phyloP scores from a whole-genome alignment of 2,329 filamentous ascomycete species.

The Xylaria sp. region DNA sequence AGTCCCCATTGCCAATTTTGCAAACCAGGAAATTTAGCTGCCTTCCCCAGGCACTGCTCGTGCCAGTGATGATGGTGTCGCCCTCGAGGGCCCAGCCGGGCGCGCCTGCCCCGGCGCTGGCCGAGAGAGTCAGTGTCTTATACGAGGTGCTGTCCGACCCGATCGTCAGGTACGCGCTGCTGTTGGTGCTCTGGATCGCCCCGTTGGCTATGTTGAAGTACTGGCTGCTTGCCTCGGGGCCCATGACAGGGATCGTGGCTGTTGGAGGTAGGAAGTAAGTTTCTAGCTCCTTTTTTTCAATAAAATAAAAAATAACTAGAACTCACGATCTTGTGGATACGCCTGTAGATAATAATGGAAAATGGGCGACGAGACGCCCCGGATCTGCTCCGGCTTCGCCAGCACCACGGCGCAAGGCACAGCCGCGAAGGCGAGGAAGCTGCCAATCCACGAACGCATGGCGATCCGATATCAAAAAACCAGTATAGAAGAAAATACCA shows the following conservation, averaged over 20 bases:
- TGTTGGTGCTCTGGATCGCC: conserved; percentile 56
- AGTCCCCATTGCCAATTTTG: conserved; percentile 46
- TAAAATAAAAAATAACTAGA: not conserved
- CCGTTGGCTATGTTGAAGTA: conserved; percentile 53
- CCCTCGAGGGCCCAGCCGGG: conserved; percentile 58
- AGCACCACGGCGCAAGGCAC: conserved; percentile 28
- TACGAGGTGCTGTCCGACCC: conserved; percentile 53
- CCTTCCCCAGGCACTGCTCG: conserved; percentile 34
- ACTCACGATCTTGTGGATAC: conserved; percentile 48
- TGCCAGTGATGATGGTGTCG: conserved; percentile 38
- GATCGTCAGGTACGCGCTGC: conserved; percentile 55
- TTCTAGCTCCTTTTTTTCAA: not conserved
- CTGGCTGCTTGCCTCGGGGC: conserved; percentile 55
- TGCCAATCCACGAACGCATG: conserved; percentile 26
- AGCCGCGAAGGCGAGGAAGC: conserved; percentile 16
- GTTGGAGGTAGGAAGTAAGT: not conserved
- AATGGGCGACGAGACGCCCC: conserved; percentile 55
- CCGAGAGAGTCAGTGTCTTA: conserved; percentile 54
- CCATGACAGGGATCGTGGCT: conserved; percentile 54
- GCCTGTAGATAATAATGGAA: conserved; percentile 60
- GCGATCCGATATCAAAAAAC: not conserved
- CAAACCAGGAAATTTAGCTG: conserved; percentile 60
- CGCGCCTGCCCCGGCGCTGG: conserved; percentile 44
- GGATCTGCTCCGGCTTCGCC: conserved; percentile 55
- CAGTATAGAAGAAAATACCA: fast-evolving